Base-by-base conservation (phyloP, 257 asterid species). In the Mentha longifolia region DNA sequence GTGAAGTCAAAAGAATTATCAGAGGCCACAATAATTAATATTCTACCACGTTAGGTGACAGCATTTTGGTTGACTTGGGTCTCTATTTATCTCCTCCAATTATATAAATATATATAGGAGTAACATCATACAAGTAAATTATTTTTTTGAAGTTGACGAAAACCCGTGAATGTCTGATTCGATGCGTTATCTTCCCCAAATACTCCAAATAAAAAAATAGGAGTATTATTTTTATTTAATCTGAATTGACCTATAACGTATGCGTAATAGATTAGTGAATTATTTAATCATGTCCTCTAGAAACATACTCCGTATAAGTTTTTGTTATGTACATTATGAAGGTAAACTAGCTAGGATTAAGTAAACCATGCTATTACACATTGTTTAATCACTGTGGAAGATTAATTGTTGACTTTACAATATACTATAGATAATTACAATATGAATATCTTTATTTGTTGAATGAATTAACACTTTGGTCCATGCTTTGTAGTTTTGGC, bases 41-140 rank as follows among this genome's bases (percentile, higher is more conserved):
- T 41, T 65, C 54, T 52, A 50, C 51, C 83, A 66, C 57, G 82
- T 81, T 74, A 42, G 57, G 68, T 62, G 64, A 72, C 74, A 76
- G 67, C 41, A 64, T 20, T 35, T 57, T 41, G 56, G 77, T 81
- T 78, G 86, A 81, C 81, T 75, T 78, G 55, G 69, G 77, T 81
- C 83, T 74, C 71, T 65, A 63, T 33, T 47, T 70, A 43, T 65
- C 46, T 51, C 46, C 7, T 14, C 6, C 37, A 57, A 57, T 6
- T 11, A 47, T 33, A 46, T 59, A 28, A 43, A 69, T 13, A 41
- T 9, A 42, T 22, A 9, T n/a, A n/a, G n/a, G n/a, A n/a, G n/a
- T n/a, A n/a, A n/a, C n/a, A n/a, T n/a, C n/a, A 46, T 46, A 15
- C 1, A 31, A 51, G 28, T 42, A 39, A 52, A 41, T 63, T 28